These are phyloP conservation scores for Henckelia pumila DNA, from an alignment of 257 asterid species.

Conservation along the genomic window DNA sequence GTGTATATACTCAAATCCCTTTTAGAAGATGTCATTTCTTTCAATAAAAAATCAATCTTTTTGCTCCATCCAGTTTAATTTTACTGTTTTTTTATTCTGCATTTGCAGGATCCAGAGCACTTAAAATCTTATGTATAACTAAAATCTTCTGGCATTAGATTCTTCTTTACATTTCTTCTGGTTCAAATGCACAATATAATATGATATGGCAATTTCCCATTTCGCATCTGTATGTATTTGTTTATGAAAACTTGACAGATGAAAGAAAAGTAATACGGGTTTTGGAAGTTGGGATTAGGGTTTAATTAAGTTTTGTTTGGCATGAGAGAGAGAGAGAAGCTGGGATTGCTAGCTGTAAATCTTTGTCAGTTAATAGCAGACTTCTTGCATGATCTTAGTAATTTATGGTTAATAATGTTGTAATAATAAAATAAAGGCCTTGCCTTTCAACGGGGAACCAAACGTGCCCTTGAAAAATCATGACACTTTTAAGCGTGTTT, in stretches of 20 bases:
- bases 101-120: too few species aligned
- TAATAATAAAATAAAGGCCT: constrained; percentile 6
- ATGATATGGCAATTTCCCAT: neutral
- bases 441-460: constrained; percentile 61
- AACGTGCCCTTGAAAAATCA: constrained; percentile 80
- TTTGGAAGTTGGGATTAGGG: constrained; percentile 39
- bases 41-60: too few species aligned
- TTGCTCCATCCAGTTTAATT: too few species aligned
- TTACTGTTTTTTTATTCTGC: too few species aligned
- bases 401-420: constrained; percentile 16
- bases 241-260: neutral
- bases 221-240: neutral
- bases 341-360: constrained; percentile 63
- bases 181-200: too few species aligned
- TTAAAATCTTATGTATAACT: too few species aligned
- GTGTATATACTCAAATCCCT: neutral
- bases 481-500: constrained; percentile 53
- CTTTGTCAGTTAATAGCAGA: constrained; percentile 62
- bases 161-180: neutral
- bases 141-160: too few species aligned
- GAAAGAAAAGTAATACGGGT: neutral
- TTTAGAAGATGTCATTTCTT: neutral
- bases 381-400: constrained; percentile 72
- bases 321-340: constrained; percentile 54
- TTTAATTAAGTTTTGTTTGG: constrained; percentile 51